Evolutionary conservation across 257 asterid genomes (phyloP), one percentile per base, ranked within the genome.

Genomic region (Solanum bulbocastanum): DNA sequence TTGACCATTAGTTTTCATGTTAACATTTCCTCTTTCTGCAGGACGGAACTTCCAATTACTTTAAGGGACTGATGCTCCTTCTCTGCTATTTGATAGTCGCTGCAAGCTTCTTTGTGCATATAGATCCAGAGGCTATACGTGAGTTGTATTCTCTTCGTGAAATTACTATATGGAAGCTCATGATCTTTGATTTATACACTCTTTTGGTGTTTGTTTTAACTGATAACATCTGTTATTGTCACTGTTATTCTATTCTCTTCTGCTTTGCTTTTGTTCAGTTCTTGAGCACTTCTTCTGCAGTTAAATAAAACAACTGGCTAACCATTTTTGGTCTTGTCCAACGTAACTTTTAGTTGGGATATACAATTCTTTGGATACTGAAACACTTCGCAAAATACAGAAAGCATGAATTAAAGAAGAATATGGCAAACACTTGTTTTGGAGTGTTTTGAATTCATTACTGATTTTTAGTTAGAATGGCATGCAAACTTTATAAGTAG

Each of bases 31-130:
- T 86, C 83, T 85, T 81, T 23, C 83, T 89, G 91, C 94, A 96
- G 99, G 99, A 96, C 87, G 99, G 99, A 87, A 94, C 98, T 66
- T 95, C 99, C n/a, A 96, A 94, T 88, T 96, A 96, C 88, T 96
- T 96, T 88, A 96, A 96, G 93, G 99, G 98, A 37, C 90, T 96
- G 81, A 96, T 96, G 98, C 96, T 96, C 66, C 96, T 96, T 73
- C 89, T 95, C 37, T 96, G 98, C 94, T 96, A 96, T 88, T 89
- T 96, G 72, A 95, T 96, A 74, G 99, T 96, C 2, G 98, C 98
- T 27, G 96, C 99, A 49, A 95, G 99, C 90, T 96, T 96, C 95
- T 96, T 93, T 86, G 99, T 96, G 86, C 99, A 96, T 86, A 75
- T 92, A 71, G 99, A 96, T 91, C 95, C 96, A 5, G 90, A 92